These are phyloP conservation scores for Alternaria metachromatica DNA, from an alignment of 2,329 filamentous ascomycete species.

Conservation along the genomic window DNA sequence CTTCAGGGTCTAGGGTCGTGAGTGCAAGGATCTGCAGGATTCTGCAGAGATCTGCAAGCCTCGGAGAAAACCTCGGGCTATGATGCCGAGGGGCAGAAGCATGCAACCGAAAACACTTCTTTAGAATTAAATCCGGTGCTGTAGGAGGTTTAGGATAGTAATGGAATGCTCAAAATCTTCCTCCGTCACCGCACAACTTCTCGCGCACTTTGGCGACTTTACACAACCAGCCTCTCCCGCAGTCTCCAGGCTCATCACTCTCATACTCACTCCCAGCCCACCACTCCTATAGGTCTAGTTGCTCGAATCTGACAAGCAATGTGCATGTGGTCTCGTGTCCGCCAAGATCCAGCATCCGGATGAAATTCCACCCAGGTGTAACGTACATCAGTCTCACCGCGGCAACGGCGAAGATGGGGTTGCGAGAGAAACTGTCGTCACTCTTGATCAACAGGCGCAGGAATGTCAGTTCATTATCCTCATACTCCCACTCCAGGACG, in stretches of 20 bases:
- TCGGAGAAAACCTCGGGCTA: background rate
- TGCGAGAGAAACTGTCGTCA: slow-evolving; percentile 67
- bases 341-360: slow-evolving; percentile 69
- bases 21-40: background rate
- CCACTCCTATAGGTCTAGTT: slow-evolving; percentile 43
- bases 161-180: background rate
- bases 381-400: slow-evolving; percentile 67
- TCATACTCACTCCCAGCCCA: background rate
- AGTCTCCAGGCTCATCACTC: background rate
- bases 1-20: background rate
- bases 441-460: slow-evolving; percentile 71
- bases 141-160: background rate
- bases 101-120: background rate
- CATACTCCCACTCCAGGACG: slow-evolving; percentile 70
- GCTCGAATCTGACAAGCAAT: slow-evolving; percentile 66
- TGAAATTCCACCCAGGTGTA: slow-evolving; percentile 66
- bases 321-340: slow-evolving; percentile 69
- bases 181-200: background rate
- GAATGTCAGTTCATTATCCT: slow-evolving; percentile 71
- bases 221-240: background rate
- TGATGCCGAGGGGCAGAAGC: background rate
- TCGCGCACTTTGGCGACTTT: background rate
- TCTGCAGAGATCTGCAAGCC: background rate
- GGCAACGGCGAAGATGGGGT: slow-evolving; percentile 67
- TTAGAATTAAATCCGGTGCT: background rate